These are phyloP conservation scores for Chrysosporium keratinophilum DNA, from an alignment of 2,329 filamentous ascomycete genomes.

Conservation along the genomic window DNA sequence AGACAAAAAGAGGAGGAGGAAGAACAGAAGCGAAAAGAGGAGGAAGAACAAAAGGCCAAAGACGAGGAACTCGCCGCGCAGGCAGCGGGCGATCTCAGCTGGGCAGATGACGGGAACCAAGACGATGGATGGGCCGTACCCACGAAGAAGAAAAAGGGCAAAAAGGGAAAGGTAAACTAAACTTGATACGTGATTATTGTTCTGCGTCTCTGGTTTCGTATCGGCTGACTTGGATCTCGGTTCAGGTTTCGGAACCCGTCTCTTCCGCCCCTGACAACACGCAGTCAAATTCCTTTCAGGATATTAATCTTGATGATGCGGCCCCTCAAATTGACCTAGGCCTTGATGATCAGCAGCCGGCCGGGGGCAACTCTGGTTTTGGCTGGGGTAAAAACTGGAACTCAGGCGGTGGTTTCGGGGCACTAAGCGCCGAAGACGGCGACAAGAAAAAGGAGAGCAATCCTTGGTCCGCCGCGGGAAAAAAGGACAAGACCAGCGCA, in stretches of 20 bases:
- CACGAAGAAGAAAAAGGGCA: constrained; percentile 44
- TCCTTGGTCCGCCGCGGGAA: constrained; percentile 32
- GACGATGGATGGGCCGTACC: constrained; percentile 37
- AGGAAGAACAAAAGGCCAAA: constrained; percentile 23
- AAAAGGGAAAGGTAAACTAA: constrained; percentile 34
- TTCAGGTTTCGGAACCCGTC: constrained; percentile 25
- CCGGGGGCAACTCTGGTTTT: constrained; percentile 36
- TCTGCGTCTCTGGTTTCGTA: constrained; percentile 1
- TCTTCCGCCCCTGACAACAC: constrained; percentile 29
- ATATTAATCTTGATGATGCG: constrained; percentile 55
- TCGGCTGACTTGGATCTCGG: constrained; percentile 6
- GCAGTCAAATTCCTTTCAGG: constrained; percentile 49
- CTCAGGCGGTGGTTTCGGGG: constrained; percentile 32
- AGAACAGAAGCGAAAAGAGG: constrained; percentile 28
- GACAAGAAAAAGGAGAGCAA: constrained; percentile 26
- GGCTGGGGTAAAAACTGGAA: constrained; percentile 54
- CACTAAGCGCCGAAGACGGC: constrained; percentile 15
- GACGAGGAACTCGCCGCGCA: constrained; percentile 25
- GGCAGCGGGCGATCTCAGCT: constrained; percentile 31
- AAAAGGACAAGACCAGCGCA: constrained; percentile 29
- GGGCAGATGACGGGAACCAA: constrained; percentile 36
- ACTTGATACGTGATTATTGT: not conserved
- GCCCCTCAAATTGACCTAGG: constrained; percentile 49
- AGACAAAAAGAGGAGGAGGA: constrained; percentile 23
- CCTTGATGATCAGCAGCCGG: constrained; percentile 33